These are phyloP conservation scores for Trapa incisa DNA, from an alignment of 345 rosid genomes.

Conservation along the genomic window DNA sequence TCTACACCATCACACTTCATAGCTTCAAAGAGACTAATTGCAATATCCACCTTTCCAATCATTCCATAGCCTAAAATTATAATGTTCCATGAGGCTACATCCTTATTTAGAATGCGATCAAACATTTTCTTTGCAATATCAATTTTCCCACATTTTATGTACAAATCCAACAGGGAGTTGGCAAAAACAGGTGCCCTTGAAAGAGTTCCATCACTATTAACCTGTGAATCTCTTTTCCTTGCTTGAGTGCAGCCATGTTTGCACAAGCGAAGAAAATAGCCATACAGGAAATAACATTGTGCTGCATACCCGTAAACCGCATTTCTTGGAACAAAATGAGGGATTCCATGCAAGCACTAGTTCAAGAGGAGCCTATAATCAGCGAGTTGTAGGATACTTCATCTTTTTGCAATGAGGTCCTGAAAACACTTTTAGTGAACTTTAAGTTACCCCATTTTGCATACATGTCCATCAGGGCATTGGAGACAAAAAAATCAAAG, in stretches of 20 bases:
- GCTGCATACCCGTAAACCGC: conserved; percentile 31
- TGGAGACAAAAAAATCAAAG: conserved; percentile 27
- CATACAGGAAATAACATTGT: conserved; percentile 43
- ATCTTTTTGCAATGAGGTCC: conserved; percentile 23
- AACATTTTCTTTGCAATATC: conserved; percentile 29
- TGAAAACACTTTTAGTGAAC: conserved; percentile 29
- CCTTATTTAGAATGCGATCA: conserved; percentile 21
- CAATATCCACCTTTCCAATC: conserved; percentile 26
- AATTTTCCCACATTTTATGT: conserved; percentile 32
- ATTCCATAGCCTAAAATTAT: conserved; percentile 39
- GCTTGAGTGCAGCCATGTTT: conserved; percentile 29
- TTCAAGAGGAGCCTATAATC: conserved; percentile 34
- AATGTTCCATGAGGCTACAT: conserved; percentile 37
- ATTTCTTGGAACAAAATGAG: conserved; percentile 41
- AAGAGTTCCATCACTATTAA: conserved; percentile 19
- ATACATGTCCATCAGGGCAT: conserved; percentile 39
- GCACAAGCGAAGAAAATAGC: conserved; percentile 49
- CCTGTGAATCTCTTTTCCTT: conserved; percentile 44
- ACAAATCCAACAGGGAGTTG: conserved; percentile 40
- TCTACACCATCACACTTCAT: conserved; percentile 25
- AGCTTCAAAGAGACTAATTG: conserved; percentile 28
- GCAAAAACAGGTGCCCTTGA: conserved; percentile 32
- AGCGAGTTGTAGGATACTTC: conserved; percentile 48
- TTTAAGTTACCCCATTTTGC: conserved; percentile 30
- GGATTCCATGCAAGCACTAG: conserved; percentile 36